These are phyloP conservation scores for Cynara cardunculus DNA, from an alignment of 129 eudicot species.

Conservation along the genomic window DNA sequence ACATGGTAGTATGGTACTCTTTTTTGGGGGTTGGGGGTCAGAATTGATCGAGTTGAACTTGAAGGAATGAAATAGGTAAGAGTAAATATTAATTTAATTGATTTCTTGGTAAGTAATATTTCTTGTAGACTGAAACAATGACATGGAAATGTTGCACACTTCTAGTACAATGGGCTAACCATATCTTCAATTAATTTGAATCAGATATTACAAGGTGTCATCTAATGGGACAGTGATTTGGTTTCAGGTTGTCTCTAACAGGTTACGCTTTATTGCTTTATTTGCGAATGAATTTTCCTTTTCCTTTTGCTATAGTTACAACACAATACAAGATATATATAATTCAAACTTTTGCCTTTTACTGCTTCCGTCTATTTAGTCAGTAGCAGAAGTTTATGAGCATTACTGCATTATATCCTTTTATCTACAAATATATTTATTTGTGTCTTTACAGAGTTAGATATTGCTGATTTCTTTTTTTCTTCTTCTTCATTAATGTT, in stretches of 20 bases:
- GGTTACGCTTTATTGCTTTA: slow-evolving; percentile 47
- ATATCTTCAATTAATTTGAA: slow-evolving; percentile 19
- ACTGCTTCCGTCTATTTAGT: background rate
- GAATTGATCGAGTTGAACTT: slow-evolving; percentile 1
- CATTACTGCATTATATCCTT: background rate
- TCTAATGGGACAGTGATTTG: slow-evolving; percentile 79
- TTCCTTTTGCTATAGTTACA: background rate
- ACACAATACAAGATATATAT: background rate
- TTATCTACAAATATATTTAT: background rate
- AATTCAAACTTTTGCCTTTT: background rate
- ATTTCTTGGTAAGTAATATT: background rate
- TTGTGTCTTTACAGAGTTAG: background rate
- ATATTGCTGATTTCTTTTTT: background rate
- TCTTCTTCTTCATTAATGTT: background rate
- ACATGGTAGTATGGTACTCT: slow-evolving; percentile 14
- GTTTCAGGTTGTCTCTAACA: slow-evolving; percentile 99
- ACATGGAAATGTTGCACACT: background rate
- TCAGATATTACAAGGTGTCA: slow-evolving; percentile 87
- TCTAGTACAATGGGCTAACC: slow-evolving; percentile 18
- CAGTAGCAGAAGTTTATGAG: background rate
- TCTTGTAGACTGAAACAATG: slow-evolving; percentile 7
- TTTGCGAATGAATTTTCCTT: slow-evolving; percentile 9
- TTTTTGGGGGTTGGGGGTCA: background rate
- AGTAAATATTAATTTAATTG: slow-evolving; percentile 13
- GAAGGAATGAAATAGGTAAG: background rate